Evolutionary conservation across 1,284 basidiomycete species (phyloP).

Genomic region (Boletus smithii): DNA sequence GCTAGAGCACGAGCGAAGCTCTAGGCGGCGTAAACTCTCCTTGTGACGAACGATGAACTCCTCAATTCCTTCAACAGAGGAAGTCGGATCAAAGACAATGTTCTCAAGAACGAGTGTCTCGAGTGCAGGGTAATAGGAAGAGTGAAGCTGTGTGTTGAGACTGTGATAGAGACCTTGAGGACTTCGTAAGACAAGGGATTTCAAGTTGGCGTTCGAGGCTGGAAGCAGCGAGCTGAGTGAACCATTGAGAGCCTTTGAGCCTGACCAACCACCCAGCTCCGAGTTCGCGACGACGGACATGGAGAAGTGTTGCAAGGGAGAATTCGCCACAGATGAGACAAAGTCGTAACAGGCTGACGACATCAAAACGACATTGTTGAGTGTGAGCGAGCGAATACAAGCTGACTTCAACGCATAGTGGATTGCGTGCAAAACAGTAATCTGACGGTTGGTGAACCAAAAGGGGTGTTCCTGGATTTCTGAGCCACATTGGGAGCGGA

Average conservation of each 20-base stretch:
- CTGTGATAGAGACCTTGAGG: conserved; percentile 33
- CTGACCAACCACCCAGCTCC: conserved; percentile 31
- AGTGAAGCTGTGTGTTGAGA: conserved; percentile 17
- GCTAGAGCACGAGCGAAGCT: conserved; percentile 26
- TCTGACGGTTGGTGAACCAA: conserved; percentile 33
- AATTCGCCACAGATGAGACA: conserved; percentile 23
- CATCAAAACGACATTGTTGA: conserved; percentile 31
- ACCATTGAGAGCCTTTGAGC: conserved; percentile 29
- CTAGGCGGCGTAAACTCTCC: conserved; percentile 20
- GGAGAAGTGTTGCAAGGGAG: conserved; percentile 32
- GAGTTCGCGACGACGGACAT: conserved; percentile 32
- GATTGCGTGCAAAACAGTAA: conserved; percentile 25
- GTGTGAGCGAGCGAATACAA: conserved; percentile 22
- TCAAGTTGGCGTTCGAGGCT: conserved; percentile 20
- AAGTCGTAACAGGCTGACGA: conserved; percentile 28
- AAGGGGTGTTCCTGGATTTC: conserved; percentile 31
- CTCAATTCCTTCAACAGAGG: conserved; percentile 24
- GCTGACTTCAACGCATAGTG: conserved; percentile 25
- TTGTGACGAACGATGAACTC: conserved; percentile 34
- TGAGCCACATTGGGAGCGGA: conserved; percentile 22
- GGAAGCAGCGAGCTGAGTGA: conserved; percentile 28
- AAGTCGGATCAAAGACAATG: conserved; percentile 28
- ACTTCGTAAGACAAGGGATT: conserved; percentile 24
- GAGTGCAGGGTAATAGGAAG: conserved; percentile 26
- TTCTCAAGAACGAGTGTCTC: conserved; percentile 31